Base-by-base conservation (phyloP, 345 rosid genomes). In the Physaria fendleri region DNA sequence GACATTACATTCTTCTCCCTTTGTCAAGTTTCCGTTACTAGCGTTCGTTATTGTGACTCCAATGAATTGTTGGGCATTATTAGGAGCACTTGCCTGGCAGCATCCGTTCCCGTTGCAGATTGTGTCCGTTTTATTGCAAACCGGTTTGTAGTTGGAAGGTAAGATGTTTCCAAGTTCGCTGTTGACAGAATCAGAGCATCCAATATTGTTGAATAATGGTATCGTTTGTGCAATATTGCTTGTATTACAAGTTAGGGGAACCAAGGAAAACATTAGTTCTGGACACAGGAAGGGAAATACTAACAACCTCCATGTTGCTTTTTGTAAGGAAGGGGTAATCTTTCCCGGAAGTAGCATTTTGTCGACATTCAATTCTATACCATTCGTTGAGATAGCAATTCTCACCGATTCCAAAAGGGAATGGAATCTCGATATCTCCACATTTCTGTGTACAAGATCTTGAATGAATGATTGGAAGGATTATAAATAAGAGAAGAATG, bases 361-460 rank as follows among this genome's bases (percentile, higher is more conserved):
- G 17, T 32, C 43, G 49, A 9, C 74, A 69, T 1, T 50, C 22
- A 30, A 58, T 20, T 6, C 14, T 11, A 23, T 54, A 69, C 14
- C 24, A 18, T 2, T 6, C 4, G 5, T 45, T 10, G 7, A 20
- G 30, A 52, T 38, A 65, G 21, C 80, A 73, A 6, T 11, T 68
- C 0, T 49, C n/a, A 0, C n/a, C 17, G 13, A 32, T 44, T 8
- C 80, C 78, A 38, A 79, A 79, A 5, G 80, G 83, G 50, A 43
- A 79, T 3, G 78, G 80, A 43, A 79, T 59, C 44, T 22, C 32
- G 4, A 75, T 33, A 21, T 58, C 43, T 20, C 82, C 82, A 25
- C 82, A 78, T 4, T 4, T 17, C 4, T n/a, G 51, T 22, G 7
- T 22, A 62, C 76, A 1, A 28, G 32, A 48, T 10, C 9, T 29